Base-by-base conservation (phyloP, 2,329 filamentous ascomycete genomes). In the Penicillium sp. region DNA sequence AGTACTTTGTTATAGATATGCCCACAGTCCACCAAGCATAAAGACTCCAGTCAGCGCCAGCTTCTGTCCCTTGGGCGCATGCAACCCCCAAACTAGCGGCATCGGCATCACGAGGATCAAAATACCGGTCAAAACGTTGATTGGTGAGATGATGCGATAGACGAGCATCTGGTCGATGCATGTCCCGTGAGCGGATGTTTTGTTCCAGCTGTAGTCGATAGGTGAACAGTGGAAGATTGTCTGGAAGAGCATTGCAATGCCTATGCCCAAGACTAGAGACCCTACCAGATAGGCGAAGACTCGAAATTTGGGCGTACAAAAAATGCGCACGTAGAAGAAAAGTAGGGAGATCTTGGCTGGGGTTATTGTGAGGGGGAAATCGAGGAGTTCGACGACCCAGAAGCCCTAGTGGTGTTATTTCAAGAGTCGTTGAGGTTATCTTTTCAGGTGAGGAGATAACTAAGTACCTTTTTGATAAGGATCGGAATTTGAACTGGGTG, bases 311-410 rank as follows among this genome's bases (percentile, higher is more conserved):
- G 49, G 56, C 3, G 48, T 48, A 40, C 25, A 38, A 43, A 63
- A 62, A 37, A 64, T 61, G 6, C 61, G 57, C 4, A 55, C 23
- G 32, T 63, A 64, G 44, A 64, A 63, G n/a, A 61, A 32, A 6
- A 64, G 48, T 6, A 64, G 46, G 7, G 61, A 61, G 9, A 64
- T 48, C 40, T 63, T 64, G 20, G 60, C 59, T 2, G 57, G 58
- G 6, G 61, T 58, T 1, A 63, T 49, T 8, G 52, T 52, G 33
- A 62, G 52, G 1, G 60, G 58, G 33, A 62, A 56, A 40, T 62
- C 59, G 12, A 63, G 45, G 2, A 61, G 49, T 38, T 58, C 50
- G 13, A 52, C 55, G 31, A 49, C 56, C 13, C 46, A 46, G 15
- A 58, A 42, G n/a, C 57, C 53, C 41, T 55, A 20, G 20, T 28